A percentile compares a stretch with the other conserved stretches of the same genome.
Evolutionary conservation across 2,329 filamentous ascomycete species (phyloP).

Genomic region (Coniochaeta sp.): DNA sequence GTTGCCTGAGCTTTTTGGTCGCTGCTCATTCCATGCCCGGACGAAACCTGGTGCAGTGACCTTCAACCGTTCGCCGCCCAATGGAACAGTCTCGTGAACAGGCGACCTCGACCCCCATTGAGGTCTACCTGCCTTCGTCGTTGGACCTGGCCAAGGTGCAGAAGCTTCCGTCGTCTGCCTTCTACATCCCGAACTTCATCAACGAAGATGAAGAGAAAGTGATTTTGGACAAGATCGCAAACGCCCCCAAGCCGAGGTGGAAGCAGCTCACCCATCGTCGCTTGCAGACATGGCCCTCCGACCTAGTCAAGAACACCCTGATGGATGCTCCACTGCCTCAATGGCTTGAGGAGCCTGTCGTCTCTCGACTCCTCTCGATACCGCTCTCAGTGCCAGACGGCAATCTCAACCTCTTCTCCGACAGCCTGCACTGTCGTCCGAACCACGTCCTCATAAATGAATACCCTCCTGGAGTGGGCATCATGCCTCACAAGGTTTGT

Average conservation of each 20-base stretch:
- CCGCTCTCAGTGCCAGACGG: constrained; percentile 25
- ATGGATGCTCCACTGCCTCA: constrained; percentile 65
- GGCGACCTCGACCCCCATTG: not conserved
- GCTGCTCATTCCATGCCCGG: not conserved
- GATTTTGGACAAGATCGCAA: constrained; percentile 57
- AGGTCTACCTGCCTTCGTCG: constrained; percentile 30
- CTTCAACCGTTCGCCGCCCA: constrained; percentile 10
- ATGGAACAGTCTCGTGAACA: not conserved
- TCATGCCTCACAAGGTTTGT: constrained; percentile 78
- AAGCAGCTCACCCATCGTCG: constrained; percentile 81
- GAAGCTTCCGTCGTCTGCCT: constrained; percentile 57
- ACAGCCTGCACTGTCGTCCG: constrained; percentile 66
- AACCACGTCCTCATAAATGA: constrained; percentile 96
- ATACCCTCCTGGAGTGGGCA: constrained; percentile 81
- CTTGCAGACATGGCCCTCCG: constrained; percentile 84
- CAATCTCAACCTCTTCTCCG: constrained; percentile 40
- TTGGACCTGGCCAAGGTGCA: constrained; percentile 47
- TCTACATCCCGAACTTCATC: constrained; percentile 85
- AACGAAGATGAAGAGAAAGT: constrained; percentile 62
- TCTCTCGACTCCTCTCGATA: constrained; percentile 52
- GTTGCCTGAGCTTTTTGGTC: not conserved
- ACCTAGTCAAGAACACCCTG: constrained; percentile 71
- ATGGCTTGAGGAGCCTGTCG: constrained; percentile 67
- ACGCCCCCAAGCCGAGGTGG: constrained; percentile 72
- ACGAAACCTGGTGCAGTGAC: constrained; percentile 2